Base-by-base conservation (phyloP, 2,329 filamentous ascomycete genomes). In the Fusarium xyrophilum region DNA sequence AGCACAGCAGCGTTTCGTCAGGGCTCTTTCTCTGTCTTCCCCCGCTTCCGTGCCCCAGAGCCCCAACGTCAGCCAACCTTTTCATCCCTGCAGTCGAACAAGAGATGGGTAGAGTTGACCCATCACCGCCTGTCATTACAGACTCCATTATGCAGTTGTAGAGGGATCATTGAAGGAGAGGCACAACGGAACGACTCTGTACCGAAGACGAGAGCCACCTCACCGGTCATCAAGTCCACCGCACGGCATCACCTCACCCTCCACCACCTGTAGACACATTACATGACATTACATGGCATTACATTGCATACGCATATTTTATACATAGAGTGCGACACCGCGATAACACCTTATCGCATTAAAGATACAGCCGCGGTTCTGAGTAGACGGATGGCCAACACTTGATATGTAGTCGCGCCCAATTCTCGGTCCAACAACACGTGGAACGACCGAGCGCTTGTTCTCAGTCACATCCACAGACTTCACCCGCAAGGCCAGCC, bases 351-450 rank as follows among this genome's bases (percentile, higher is more conserved):
- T 51, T 63, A 36, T 67, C 53, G 52, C 63, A 54, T 65, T 21
- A 17, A 28, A 53, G 46, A 52, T 58, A 58, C 52, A 66, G 59
- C 58, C 61, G 68, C 68, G 68, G 64, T 66, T 60, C 25, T 57
- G 60, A 33, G 25, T 19, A 28, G 35, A 52, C 27, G 43, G 35
- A 52, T 14, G 43, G 53, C 54, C 56, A 70, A 38, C 63, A 59
- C 42, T 43, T 46, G 36, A 58, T 61, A 70, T 73, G 71, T 73
- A 69, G 69, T 73, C 42, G 63, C 69, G 67, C 70, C 72, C 72
- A 73, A 74, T 60, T 64, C 63, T 71, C 67, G 63, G 54, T 65
- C 68, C 68, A 68, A 74, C 67, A 74, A 74, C 73, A 74, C 73
- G 73, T 74, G 73, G 73, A 74, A 74, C 71, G 59, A 28, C 59